Evolutionary conservation across 148 eudicot genomes (phyloP), one percentile per base, ranked within the genome.

Genomic region (Camellia lanceoleosa): DNA sequence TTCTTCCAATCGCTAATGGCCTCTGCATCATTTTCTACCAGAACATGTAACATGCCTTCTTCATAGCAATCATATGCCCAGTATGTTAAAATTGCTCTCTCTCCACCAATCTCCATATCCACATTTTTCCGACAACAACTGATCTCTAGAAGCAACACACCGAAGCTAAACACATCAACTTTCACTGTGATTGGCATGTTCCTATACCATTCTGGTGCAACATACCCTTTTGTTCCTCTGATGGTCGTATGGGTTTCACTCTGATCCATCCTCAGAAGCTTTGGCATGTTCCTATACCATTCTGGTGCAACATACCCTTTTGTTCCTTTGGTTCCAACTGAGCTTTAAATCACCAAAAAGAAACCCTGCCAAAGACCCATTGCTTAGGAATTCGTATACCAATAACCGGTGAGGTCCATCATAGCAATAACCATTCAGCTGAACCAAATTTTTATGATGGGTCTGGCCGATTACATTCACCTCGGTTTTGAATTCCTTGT

Each of bases 181-280:
- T 83, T 86, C 49, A 76, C 79, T 0, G 88, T 86, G 64, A 86
- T 46, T 4, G 85, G 83, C 76, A 78, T 83, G 82, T 77, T 86
- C 74, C 79, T 83, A 58, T 83, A 86, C 88, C 88, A 86, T 64
- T 86, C 88, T 5, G 88, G 84, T 15, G 88, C 88, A 47, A 86
- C 83, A 77, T 86, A 86, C 59, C 88, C 88, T 80, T 78, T 86
- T 11, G 88, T 86, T 52, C 86, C 88, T 75, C 88, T 83, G 56
- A 86, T 71, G 13, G 68, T 82, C 1, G 88, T 86, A 11, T 43
- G 74, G 6, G 86, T 83, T 44, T 83, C 84, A 41, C 68, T 83
- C 79, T 86, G 88, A 81, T 83, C 75, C 7, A 73, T 59, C 20
- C 51, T 79, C 78, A 86, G 52, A 49, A 80, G 88, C 79, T 86